phyloP scores from a whole-genome alignment of 768 basidiomycete species.

The Dacryopinax primogenitus region DNA sequence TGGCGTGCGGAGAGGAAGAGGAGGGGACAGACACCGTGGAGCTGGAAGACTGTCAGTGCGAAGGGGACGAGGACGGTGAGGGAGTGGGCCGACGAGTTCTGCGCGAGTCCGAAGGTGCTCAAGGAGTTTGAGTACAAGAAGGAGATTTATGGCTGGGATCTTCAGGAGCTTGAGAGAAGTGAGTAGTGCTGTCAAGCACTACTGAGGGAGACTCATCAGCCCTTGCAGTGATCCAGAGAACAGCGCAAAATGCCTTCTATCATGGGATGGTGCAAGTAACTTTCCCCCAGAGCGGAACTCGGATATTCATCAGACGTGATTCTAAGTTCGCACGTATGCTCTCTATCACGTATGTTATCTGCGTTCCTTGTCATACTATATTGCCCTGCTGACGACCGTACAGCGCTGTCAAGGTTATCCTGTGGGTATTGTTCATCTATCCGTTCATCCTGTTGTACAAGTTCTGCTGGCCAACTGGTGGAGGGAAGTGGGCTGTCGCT shows the following conservation, averaged over 20 bases:
- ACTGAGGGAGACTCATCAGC: background rate
- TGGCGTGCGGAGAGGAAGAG: conserved; percentile 10
- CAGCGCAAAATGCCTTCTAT: background rate
- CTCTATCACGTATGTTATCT: conserved; percentile 43
- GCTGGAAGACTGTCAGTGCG: background rate
- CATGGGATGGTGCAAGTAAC: conserved; percentile 31
- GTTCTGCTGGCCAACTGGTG: conserved; percentile 51
- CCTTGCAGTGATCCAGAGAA: conserved; percentile 4
- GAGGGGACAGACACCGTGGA: background rate
- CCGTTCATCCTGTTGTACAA: conserved; percentile 71
- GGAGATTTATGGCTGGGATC: conserved; percentile 52
- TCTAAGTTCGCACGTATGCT: conserved; percentile 53
- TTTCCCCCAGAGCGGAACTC: conserved; percentile 36
- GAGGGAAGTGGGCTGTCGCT: conserved; percentile 48
- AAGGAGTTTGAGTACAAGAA: conserved; percentile 71
- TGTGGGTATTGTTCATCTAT: conserved; percentile 56
- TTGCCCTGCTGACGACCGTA: background rate
- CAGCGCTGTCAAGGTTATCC: conserved; percentile 41
- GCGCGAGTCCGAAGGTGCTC: conserved; percentile 50
- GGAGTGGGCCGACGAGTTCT: conserved; percentile 77
- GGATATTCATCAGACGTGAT: conserved; percentile 53
- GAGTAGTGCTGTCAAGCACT: background rate
- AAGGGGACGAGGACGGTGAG: conserved; percentile 40
- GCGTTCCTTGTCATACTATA: background rate
- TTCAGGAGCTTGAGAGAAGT: conserved; percentile 29